Conservation (phyloP, 306 rosid genomes). For the Cucumis hystrix region DNA sequence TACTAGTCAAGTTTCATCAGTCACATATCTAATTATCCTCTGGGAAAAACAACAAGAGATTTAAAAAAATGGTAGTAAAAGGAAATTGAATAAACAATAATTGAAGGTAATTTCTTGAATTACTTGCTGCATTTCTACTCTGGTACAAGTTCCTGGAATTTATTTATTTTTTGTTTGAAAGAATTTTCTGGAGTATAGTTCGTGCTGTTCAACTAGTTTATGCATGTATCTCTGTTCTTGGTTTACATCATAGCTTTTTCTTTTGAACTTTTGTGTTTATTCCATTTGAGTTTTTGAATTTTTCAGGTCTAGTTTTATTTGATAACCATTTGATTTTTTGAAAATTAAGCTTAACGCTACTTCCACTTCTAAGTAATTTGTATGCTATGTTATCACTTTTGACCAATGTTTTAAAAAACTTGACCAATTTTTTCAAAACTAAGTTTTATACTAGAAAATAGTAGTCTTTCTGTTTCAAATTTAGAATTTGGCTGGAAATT, state of each 20-base stretch:
- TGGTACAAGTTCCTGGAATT: not conserved
- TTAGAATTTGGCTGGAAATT: too few relatives aligned
- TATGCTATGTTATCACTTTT: too few relatives aligned
- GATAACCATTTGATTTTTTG: too few relatives aligned
- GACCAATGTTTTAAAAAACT: too few relatives aligned
- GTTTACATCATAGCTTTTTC: not conserved
- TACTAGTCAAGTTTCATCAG: not conserved
- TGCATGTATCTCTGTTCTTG: not conserved
- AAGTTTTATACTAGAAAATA: too few relatives aligned
- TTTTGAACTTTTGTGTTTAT: not conserved
- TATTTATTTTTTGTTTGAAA: not conserved
- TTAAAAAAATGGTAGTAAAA: not conserved
- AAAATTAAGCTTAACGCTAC: too few relatives aligned
- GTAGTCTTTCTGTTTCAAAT: too few relatives aligned
- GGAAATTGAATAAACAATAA: not conserved
- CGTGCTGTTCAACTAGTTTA: not conserved
- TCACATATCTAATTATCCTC: not conserved
- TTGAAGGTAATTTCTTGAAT: not conserved
- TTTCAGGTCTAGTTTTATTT: too few relatives aligned
- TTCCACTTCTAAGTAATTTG: too few relatives aligned
- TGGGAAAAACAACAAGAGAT: not conserved
- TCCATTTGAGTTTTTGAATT: not conserved
- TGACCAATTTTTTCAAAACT: too few relatives aligned
- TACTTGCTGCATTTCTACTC: not conserved
- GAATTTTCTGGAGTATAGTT: not conserved